Evolutionary conservation across 495 filamentous ascomycete species (phyloP), one percentile per base, ranked within the genome.

Genomic region (Aspergillus nanangensis): DNA sequence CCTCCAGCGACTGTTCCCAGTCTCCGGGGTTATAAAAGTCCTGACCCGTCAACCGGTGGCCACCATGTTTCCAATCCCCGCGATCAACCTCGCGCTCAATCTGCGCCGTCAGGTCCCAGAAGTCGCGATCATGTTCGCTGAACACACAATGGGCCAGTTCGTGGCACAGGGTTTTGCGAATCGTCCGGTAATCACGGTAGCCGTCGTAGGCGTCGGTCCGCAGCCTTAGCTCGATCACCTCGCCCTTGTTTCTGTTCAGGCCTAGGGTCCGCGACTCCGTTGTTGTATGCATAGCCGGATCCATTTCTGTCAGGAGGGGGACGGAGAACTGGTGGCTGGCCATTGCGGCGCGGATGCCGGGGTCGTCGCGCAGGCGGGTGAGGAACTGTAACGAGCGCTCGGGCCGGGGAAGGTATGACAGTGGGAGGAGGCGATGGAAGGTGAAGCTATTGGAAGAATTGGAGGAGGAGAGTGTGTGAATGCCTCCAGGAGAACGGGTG

Each of bases 201-300:
- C 93, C 93, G 63, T 95, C 92, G 62, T 91, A 91, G 11, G 87
- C 89, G 66, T 98, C 93, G 5, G 93, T 96, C 11, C 93, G 76
- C 29, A 98, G 64, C 0, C 93, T 71, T 39, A 98, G 67, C 78
- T 96, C 93, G 46, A 98, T 96, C 0, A 90, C 85, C 68, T 95
- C 84, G 43, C 93, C 93, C 7, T 72, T 67, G 58, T 96, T 96
- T 10, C 90, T 72, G 58, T 98, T 98, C 24, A 96, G 66, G 0
- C 93, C 93, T 3, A 97, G 69, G 25, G 86, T 95, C 33, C 88
- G 81, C 36, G 80, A 83, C 53, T 90, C 83, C 60, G 81, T 80
- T 13, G 80, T 86, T 3, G 92, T 96, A 61, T 96, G 84, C 46
- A 82, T 77, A 0, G 81, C 69, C 1, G 93, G 93, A 54, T 97